Percentiles rank a stretch among this genome's conserved stretches.
Evolutionary conservation across 805 yeast genomes (phyloP).

Genomic region (Metschnikowia similis): DNA sequence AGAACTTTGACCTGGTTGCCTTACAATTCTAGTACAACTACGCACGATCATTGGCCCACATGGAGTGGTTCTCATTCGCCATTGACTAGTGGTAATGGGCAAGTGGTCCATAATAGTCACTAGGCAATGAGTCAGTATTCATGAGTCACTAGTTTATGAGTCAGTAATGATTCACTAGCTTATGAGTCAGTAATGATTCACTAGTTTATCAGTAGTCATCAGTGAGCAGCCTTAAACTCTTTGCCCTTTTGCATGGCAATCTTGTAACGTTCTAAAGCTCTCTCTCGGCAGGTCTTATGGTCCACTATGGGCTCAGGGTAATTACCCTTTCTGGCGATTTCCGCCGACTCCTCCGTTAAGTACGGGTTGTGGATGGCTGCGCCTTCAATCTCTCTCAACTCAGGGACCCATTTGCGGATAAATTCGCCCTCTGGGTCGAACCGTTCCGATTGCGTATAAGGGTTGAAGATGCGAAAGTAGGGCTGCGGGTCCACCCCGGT

Average conservation of each 20-base stretch:
- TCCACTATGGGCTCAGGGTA: slow-evolving; percentile 46
- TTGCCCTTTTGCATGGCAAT: slow-evolving; percentile 26
- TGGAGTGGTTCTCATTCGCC: too few species aligned
- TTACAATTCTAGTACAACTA: background rate
- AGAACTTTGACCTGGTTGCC: slow-evolving; percentile 7
- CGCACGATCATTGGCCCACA: too few species aligned
- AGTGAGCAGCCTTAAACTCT: slow-evolving; percentile 3
- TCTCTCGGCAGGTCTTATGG: slow-evolving; percentile 37
- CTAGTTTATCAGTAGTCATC: background rate
- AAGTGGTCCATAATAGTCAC: too few species aligned
- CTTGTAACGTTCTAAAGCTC: slow-evolving; percentile 39
- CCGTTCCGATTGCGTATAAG: slow-evolving; percentile 45
- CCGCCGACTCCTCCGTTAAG: slow-evolving; percentile 20
- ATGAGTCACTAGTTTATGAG: too few species aligned
- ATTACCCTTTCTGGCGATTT: slow-evolving; percentile 24
- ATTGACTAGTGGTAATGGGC: too few species aligned
- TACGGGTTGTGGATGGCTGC: slow-evolving; percentile 35
- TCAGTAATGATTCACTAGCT: too few species aligned
- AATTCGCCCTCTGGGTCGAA: slow-evolving; percentile 46
- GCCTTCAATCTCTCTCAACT: slow-evolving; percentile 28
- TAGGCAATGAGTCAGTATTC: too few species aligned
- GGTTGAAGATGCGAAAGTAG: slow-evolving; percentile 52
- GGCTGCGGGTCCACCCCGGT: slow-evolving; percentile 56
- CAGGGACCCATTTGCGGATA: slow-evolving; percentile 50
- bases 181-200: background rate